Percentiles rank a stretch among this genome's conserved stretches.
Evolutionary conservation across 768 basidiomycete species (phyloP).

Genomic region (Kwoniella botswanensis): DNA sequence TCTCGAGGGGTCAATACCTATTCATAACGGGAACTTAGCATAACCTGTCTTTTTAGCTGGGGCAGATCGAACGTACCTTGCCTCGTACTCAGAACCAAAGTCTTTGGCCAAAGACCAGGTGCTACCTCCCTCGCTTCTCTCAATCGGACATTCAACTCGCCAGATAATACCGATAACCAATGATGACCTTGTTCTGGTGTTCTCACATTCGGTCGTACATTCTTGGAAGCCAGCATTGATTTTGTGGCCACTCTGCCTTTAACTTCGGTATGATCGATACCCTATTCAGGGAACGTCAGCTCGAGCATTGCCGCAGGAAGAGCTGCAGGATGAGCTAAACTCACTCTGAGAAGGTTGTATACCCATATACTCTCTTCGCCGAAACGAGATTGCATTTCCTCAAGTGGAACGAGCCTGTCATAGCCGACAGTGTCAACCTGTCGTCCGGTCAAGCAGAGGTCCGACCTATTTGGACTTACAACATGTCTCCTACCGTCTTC

Average conservation of each 20-base stretch:
- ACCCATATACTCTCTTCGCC: slow-evolving; percentile 74
- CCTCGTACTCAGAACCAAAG: slow-evolving; percentile 76
- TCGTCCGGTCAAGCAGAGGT: no score
- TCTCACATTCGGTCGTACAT: slow-evolving; percentile 77
- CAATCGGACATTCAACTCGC: slow-evolving; percentile 83
- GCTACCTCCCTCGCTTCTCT: slow-evolving; percentile 75
- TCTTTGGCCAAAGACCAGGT: slow-evolving; percentile 88
- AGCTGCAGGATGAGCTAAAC: slow-evolving; percentile 29
- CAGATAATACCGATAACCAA: slow-evolving; percentile 89
- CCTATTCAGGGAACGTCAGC: slow-evolving; percentile 59
- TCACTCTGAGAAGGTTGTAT: slow-evolving; percentile 82
- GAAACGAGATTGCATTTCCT: slow-evolving; percentile 60
- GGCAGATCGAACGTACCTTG: not conserved
- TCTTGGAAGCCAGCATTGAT: slow-evolving; percentile 97
- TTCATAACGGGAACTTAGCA: not conserved
- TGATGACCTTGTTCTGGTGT: slow-evolving; percentile 76
- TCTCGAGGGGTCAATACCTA: slow-evolving; percentile 70
- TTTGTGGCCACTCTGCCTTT: slow-evolving; percentile 82
- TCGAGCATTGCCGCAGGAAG: slow-evolving; percentile 3
- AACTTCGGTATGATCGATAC: slow-evolving; percentile 86
- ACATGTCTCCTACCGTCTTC: slow-evolving; percentile 83
- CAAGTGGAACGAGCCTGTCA: slow-evolving; percentile 54
- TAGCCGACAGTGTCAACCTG: not conserved
- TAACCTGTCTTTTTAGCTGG: not conserved
- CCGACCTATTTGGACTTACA: slow-evolving; percentile 64